Conservation (phyloP, 192 early-diverging fungal species). For the Gamsiella multidivaricata region DNA sequence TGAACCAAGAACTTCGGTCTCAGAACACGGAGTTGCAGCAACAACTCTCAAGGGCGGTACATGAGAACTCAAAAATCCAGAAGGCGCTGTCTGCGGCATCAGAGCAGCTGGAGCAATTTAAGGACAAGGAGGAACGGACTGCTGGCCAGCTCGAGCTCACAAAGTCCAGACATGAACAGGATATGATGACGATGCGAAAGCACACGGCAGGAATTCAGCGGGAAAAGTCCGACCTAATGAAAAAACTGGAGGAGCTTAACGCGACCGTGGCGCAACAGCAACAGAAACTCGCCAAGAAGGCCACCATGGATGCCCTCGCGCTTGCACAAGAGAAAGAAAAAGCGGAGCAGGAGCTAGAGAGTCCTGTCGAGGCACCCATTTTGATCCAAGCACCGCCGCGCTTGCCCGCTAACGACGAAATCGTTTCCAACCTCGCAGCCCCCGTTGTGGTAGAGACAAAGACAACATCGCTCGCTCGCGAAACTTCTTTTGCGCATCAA, state of each 20-base stretch:
- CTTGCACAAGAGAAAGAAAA: slow-evolving; percentile 31
- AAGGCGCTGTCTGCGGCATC: slow-evolving; percentile 62
- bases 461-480: slow-evolving; percentile 39
- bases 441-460: slow-evolving; percentile 18
- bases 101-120: slow-evolving; percentile 68
- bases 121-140: slow-evolving; percentile 64
- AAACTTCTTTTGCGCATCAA: slow-evolving; percentile 56
- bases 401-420: slow-evolving; percentile 16
- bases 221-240: slow-evolving; percentile 67
- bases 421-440: not conserved
- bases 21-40: slow-evolving; percentile 57
- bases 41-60: slow-evolving; percentile 56
- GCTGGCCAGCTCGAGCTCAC: slow-evolving; percentile 51
- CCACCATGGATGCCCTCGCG: slow-evolving; percentile 37
- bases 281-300: slow-evolving; percentile 49
- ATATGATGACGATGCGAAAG: slow-evolving; percentile 67
- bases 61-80: slow-evolving; percentile 69
- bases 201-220: slow-evolving; percentile 65
- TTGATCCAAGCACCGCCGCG: slow-evolving; percentile 40
- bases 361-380: slow-evolving; percentile 30
- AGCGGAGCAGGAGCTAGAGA: slow-evolving; percentile 8
- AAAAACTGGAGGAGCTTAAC: slow-evolving; percentile 68
- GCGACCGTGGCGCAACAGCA: slow-evolving; percentile 23
- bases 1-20: slow-evolving; percentile 60
- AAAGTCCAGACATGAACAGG: slow-evolving; percentile 71